These are phyloP conservation scores for Neurospora hispaniola DNA, from an alignment of 495 filamentous ascomycete genomes.

Conservation along the genomic window DNA sequence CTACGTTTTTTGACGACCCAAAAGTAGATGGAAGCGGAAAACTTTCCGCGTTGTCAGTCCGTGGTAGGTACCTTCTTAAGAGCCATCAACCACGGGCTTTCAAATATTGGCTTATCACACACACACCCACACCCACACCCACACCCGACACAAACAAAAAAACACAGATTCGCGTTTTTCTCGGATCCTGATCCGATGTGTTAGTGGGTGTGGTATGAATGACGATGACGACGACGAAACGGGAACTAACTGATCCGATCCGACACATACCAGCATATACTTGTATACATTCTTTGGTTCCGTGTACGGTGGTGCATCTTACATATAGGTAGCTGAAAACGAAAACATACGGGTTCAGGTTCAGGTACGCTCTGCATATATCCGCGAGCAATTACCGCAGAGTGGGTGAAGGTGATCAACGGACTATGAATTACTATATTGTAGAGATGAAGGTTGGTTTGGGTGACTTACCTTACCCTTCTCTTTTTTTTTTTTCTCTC, in stretches of 20 bases:
- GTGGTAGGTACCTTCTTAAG: not conserved
- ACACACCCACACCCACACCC: too few species aligned
- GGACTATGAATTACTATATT: not conserved
- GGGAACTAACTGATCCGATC: not conserved
- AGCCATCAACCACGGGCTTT: not conserved
- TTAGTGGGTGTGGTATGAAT: not conserved
- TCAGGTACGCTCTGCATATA: not conserved
- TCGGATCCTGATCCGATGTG: not conserved
- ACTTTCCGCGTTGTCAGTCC: too few species aligned
- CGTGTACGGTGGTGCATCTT: not conserved
- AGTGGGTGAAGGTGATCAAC: too few species aligned
- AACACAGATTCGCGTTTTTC: not conserved
- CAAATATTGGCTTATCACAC: not conserved
- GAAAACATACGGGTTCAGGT: not conserved
- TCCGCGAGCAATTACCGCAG: not conserved
- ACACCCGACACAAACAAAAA: not conserved
- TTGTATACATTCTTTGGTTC: not conserved
- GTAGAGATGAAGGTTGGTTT: not conserved
- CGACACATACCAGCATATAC: not conserved
- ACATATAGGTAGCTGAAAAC: not conserved
- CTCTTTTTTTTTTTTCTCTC: not conserved
- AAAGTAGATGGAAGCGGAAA: too few species aligned
- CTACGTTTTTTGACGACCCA: not conserved
- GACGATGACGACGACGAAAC: not conserved
- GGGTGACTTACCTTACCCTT: not conserved